Base-by-base conservation (phyloP, 768 basidiomycete genomes). In the Auriscalpium orientale region DNA sequence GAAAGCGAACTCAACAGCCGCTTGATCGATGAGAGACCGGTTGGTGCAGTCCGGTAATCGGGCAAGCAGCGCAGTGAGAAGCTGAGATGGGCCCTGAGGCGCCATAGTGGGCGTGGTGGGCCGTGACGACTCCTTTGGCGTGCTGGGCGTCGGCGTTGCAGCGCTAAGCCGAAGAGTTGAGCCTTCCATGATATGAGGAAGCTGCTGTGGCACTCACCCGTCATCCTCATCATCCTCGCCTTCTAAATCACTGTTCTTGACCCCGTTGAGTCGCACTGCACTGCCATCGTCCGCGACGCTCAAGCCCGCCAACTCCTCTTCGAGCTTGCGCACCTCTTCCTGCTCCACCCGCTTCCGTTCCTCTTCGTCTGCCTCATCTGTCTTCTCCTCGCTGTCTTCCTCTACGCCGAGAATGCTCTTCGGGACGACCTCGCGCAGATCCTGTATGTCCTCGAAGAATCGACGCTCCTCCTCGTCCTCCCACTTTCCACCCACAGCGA, bases 11-110 rank as follows among this genome's bases (percentile, higher is more conserved):
- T 99, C 95, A 40, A 98, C 83, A 0, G 94, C 94, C 33, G 88
- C 87, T 70, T 95, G 91, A 67, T 99, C 97, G 56, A 98, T 89
- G 57, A 92, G 69, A 2, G 82, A 79, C 15, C 91, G 83, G 65
- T 93, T 98, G 12, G 90, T 95, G n/a, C 91, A 89, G 68, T 99
- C 95, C 0, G 95, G 90, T 11, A 99, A 77, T 33, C 94, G 88
- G 36, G 89, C 85, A 40, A 99, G 84, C 18, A 99, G 76, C 11
- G 91, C 89, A 4, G 90, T 93, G 48, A 99, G 80, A 40, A 98
- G 79, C 58, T 98, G 94, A 0, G 93, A 91, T 8, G 97, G 95
- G 7, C 95, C 97, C 60, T 91, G 89, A 9, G 93, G 82, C 2
- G 87, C 83, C 35, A 93, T 71, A 37, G 83, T 83, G 33, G 89